Base-by-base conservation (phyloP, 805 yeast genomes). In the Kluyveromyces lactis region DNA sequence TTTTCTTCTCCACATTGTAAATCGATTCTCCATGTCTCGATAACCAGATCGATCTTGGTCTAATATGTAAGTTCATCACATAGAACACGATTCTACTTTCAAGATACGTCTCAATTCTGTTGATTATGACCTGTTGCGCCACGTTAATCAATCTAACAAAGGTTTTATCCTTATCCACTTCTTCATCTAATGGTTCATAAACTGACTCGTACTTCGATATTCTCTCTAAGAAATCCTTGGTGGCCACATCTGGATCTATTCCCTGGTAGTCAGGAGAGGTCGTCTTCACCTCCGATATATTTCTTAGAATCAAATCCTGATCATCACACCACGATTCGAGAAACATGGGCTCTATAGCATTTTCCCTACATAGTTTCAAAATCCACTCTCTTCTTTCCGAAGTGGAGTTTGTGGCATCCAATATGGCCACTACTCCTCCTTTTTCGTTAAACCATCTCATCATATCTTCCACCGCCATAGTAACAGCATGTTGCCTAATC, bases 1-100 rank as follows among this genome's bases (percentile, higher is more conserved):
- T 85, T 61, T 86, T 86, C 23, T 97, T 97, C 36, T 87, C 87
- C 42, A 92, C 71, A 60, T 92, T 92, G 65, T 81, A 92, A 57
- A 79, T 79, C 2, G 95, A 82, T 64, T 92, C 98, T 19, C 98
- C 98, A 55, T 92, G 98, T 51, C 98, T 76, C 36, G 95, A 85
- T 36, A 92, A 70, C 90, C 95, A 92, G 45, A 92, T 87, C 47
- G 81, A 75, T 46, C 97, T 74, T 19, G 96, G 95, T 58, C 86
- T 85, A 51, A 87, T 84, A 60, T 89, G 97, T 50, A 92, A 67
- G 56, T 92, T 92, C 96, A 92, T 89, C 31, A 92, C 86, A 58
- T 87, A 92, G 63, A 87, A 92, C 15, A 89, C 97, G 46, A 92
- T 87, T 52, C 97, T 75, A 46, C 92, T 80, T 61, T 92, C 95